A percentile compares a stretch with the other conserved stretches of the same genome.
phyloP scores from a whole-genome alignment of 306 rosid species.

The Prunus campanulata region DNA sequence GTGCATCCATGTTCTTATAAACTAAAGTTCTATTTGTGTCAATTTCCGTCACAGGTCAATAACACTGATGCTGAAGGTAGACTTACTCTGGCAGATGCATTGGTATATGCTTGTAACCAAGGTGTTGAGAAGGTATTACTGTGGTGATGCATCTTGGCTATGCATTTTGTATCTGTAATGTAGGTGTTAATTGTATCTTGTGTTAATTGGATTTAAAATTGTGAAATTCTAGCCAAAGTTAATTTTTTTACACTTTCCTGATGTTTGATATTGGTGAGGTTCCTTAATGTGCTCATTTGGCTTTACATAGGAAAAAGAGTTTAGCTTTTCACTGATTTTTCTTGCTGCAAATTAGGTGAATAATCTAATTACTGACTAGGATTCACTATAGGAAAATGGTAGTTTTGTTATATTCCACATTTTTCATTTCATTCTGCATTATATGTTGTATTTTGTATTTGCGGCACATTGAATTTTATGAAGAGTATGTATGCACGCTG shows the following conservation, averaged over 20 bases:
- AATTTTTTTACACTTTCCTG: background rate
- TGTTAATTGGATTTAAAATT: background rate
- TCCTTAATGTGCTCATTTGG: no score
- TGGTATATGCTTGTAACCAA: slow-evolving; percentile 94
- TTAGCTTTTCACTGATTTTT: no score
- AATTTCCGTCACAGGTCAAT: slow-evolving; percentile 62
- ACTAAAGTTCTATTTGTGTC: slow-evolving; percentile 24
- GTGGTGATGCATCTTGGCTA: slow-evolving; percentile 3
- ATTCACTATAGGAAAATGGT: no score
- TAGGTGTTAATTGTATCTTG: background rate
- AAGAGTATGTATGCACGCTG: no score
- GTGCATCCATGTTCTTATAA: background rate
- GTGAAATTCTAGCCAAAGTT: background rate
- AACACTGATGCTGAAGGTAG: slow-evolving; percentile 99
- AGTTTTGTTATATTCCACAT: no score
- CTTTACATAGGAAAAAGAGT: no score
- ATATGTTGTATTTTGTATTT: no score
- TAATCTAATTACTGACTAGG: no score
- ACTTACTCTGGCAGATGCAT: slow-evolving; percentile 95
- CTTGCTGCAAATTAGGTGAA: no score
- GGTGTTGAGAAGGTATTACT: slow-evolving; percentile 85
- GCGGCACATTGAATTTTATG: no score
- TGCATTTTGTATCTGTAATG: slow-evolving; percentile 18
- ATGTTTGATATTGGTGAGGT: background rate
- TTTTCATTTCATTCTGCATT: no score